Base-by-base conservation (phyloP, 257 asterid genomes). In the Solanum ossicruentum region DNA sequence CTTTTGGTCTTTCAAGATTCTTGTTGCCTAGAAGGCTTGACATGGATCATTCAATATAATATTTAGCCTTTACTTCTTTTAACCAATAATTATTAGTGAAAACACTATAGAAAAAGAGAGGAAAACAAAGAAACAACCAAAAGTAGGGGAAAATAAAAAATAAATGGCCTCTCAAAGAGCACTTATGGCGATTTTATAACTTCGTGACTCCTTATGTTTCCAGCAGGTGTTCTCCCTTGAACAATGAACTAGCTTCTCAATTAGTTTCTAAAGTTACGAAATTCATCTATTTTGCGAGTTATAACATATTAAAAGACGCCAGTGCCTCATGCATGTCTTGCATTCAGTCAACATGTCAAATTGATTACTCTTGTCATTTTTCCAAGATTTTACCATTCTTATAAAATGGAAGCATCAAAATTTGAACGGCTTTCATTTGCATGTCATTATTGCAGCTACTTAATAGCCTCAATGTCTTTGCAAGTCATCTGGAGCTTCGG, bases 391-490 rank as follows among this genome's bases (percentile, higher is more conserved):
- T 21, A 21, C 4, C 7, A 0, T 47, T 47, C 81, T 21, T 75
- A 13, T 2, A 8, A 21, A 1, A 72, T 15, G 7, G n/a, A n/a
- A 72, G 8, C 36, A 47, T 12, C 49, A 8, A 26, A 75, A 47
- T 12, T 77, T 77, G 45, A 77, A 77, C 16, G 23, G 15, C 9
- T 9, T 77, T 9, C 61, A 26, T 51, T 15, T n/a, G 52, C 43
- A 5, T 47, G 28, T 67, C 51, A 58, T 84, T 86, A 17, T 77
- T 87, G 81, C 87, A 92, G 94, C 90, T 92, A 88, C 90, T 88
- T 92, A 82, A 86, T 92, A 63, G 94, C 94, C 71, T 87, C 94
- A 12, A 90, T 92, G 94, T 88, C 89, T 56, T 85, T 92, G 88
- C 92, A 88, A 90, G 86, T 84, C 28, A 83, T 90, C 56, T 92